Evolutionary conservation across 2,329 filamentous ascomycete genomes (phyloP).

Genomic region (Purpureocillium lavendulum): DNA sequence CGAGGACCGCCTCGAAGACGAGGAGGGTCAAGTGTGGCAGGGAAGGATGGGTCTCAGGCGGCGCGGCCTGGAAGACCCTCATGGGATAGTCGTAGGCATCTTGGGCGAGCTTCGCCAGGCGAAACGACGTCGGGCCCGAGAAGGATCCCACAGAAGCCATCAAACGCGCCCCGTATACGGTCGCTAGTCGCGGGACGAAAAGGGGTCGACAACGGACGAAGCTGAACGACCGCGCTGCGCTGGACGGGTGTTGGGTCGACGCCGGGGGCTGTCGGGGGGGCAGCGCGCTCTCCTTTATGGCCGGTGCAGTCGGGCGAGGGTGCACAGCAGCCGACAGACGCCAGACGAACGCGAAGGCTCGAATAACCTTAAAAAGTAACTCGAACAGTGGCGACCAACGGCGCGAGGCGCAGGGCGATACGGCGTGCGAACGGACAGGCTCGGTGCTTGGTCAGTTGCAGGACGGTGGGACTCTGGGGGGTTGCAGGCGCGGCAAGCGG

Average conservation of each 20-base stretch:
- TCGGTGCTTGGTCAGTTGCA: slow-evolving; percentile 6
- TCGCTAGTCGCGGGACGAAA: background rate
- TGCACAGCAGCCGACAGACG: too few relatives aligned
- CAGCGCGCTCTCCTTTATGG: background rate
- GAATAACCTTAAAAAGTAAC: slow-evolving; percentile 9
- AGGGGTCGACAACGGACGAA: background rate
- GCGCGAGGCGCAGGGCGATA: background rate
- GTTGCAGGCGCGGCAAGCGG: background rate
- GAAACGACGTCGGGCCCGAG: slow-evolving; percentile 35
- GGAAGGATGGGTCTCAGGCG: slow-evolving; percentile 52
- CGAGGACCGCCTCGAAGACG: slow-evolving; percentile 89
- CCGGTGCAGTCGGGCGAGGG: background rate
- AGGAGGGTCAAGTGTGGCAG: slow-evolving; percentile 65
- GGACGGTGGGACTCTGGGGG: background rate
- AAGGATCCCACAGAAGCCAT: slow-evolving; percentile 29
- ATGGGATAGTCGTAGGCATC: slow-evolving; percentile 33
- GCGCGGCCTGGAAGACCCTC: slow-evolving; percentile 25
- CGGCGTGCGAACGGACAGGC: slow-evolving; percentile 4
- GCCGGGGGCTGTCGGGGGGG: too few relatives aligned
- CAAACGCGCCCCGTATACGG: background rate
- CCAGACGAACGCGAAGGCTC: too few relatives aligned
- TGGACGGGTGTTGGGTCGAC: background rate
- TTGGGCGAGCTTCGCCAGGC: slow-evolving; percentile 28
- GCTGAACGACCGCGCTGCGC: background rate
- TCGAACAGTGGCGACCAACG: slow-evolving; percentile 1